These are phyloP conservation scores for Cutaneotrichosporon dermatis DNA, from an alignment of 1,284 basidiomycete genomes.

Conservation along the genomic window DNA sequence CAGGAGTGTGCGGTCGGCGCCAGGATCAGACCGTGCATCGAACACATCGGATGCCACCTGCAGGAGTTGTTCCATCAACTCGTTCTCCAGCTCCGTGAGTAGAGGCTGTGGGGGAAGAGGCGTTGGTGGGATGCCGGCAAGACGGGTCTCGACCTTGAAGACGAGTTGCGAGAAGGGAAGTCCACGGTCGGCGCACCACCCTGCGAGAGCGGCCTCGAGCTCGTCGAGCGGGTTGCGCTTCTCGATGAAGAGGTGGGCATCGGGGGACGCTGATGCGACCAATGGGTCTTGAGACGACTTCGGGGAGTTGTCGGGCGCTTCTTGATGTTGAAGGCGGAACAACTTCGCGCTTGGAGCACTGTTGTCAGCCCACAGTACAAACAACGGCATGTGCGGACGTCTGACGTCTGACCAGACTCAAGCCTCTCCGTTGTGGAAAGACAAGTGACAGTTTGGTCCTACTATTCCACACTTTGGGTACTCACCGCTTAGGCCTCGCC, in stretches of 20 bases:
- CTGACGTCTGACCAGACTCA: too few species aligned
- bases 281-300: too few species aligned
- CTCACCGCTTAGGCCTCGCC: too few species aligned
- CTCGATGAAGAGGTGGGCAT: neutral
- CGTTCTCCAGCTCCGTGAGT: slow-evolving; percentile 17
- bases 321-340: too few species aligned
- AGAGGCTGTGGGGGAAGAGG: slow-evolving; percentile 12
- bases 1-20: slow-evolving; percentile 7
- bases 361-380: too few species aligned
- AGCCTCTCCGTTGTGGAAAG: too few species aligned
- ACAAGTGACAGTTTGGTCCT: too few species aligned
- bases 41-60: neutral
- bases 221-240: slow-evolving; percentile 18
- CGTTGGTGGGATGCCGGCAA: slow-evolving; percentile 7
- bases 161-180: slow-evolving; percentile 10
- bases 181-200: slow-evolving; percentile 12
- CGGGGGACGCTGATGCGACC: too few species aligned
- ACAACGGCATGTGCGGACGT: too few species aligned
- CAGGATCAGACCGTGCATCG: neutral
- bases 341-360: too few species aligned
- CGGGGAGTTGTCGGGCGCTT: too few species aligned
- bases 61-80: slow-evolving; percentile 19
- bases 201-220: slow-evolving; percentile 11
- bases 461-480: too few species aligned
- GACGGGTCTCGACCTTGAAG: slow-evolving; percentile 17